phyloP scores from a whole-genome alignment of 352 stramenopile species.

The Globisporangium paddicum region DNA sequence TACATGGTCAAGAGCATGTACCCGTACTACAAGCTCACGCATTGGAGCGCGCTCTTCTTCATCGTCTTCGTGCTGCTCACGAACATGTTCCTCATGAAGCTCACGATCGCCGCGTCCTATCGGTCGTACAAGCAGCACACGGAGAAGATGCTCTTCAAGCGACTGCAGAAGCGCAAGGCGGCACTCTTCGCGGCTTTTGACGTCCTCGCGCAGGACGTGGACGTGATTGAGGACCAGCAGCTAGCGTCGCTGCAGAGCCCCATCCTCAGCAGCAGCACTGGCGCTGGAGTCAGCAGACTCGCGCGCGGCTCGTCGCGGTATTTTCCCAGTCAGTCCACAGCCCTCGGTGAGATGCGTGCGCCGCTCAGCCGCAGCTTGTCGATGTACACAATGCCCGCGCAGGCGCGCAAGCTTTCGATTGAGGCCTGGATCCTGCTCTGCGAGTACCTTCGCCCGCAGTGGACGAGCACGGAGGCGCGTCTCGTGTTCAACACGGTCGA shows the following conservation, averaged over 20 bases:
- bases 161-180: conserved; percentile 79
- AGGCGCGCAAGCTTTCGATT: conserved; percentile 53
- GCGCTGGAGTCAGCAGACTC: neutral
- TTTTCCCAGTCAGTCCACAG: conserved; percentile 24
- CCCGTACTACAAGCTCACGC: conserved; percentile 69
- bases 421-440: conserved; percentile 70
- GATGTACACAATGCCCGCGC: conserved; percentile 30
- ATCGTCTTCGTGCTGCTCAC: conserved; percentile 75
- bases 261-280: neutral
- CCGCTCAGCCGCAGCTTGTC: conserved; percentile 36
- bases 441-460: conserved; percentile 70
- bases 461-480: conserved; percentile 62
- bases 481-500: conserved; percentile 82
- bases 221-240: conserved; percentile 33
- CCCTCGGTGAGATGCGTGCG: conserved; percentile 26
- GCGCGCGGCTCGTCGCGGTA: conserved; percentile 61
- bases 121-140: conserved; percentile 85
- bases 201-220: conserved; percentile 56
- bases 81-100: conserved; percentile 79
- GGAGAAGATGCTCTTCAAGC: conserved; percentile 82
- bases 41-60: conserved; percentile 82
- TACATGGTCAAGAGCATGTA: conserved; percentile 84
- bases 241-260: conserved; percentile 8
- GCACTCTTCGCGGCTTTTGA: conserved; percentile 75
- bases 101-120: conserved; percentile 82